Percentiles rank a stretch among this genome's conserved stretches.
phyloP scores from a whole-genome alignment of 768 basidiomycete species.

The Lactifluus hygrophoroides region DNA sequence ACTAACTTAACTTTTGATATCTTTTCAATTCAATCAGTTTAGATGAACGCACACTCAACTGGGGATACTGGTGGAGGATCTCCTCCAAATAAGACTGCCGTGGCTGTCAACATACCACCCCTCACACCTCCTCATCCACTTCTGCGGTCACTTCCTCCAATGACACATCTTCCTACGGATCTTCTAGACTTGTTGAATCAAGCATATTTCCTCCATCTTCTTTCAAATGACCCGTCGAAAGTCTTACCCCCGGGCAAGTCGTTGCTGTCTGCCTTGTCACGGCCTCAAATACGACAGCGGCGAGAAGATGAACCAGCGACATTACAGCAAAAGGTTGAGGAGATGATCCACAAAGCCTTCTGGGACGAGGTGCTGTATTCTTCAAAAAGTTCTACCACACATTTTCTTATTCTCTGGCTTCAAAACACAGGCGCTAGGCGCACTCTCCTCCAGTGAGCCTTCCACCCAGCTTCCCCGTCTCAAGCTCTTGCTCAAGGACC shows the following conservation, averaged over 20 bases:
- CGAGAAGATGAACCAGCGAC: conserved; percentile 24
- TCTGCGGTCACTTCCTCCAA: conserved; percentile 16
- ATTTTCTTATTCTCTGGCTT: conserved; percentile 2
- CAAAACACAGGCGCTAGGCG: conserved; percentile 45
- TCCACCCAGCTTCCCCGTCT: conserved; percentile 52
- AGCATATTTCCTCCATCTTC: conserved; percentile 56
- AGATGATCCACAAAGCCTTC: conserved; percentile 52
- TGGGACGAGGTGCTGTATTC: conserved; percentile 54
- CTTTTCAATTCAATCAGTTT: no score
- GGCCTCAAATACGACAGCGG: conserved; percentile 15
- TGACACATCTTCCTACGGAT: conserved; percentile 41
- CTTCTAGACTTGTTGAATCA: conserved; percentile 49
- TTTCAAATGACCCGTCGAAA: conserved; percentile 50
- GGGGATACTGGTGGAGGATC: background rate
- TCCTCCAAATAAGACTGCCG: background rate
- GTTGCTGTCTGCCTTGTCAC: conserved; percentile 51
- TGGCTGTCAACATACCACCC: conserved; percentile 3
- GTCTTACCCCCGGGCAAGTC: conserved; percentile 69
- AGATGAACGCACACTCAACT: no score
- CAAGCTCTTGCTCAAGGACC: conserved; percentile 46
- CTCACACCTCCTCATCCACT: conserved; percentile 16
- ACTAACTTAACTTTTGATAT: no score
- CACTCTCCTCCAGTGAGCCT: conserved; percentile 50
- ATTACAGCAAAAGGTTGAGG: conserved; percentile 41
- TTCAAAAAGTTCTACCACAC: background rate